Conservation (phyloP, 768 basidiomycete species). For the Macrocybe gigantea region DNA sequence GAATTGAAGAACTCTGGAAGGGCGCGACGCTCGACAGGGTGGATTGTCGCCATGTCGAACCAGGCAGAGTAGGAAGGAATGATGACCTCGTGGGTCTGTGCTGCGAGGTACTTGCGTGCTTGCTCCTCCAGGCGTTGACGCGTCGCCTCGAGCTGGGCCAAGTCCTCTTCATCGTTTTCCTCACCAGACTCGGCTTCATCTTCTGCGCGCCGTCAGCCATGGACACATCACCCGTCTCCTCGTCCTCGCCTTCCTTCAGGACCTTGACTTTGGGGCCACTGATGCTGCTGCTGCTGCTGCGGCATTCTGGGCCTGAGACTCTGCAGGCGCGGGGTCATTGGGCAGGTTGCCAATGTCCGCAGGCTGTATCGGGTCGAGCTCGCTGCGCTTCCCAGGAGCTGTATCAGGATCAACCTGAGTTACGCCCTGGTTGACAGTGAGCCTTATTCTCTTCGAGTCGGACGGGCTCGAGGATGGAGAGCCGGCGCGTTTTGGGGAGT, state of each 20-base stretch:
- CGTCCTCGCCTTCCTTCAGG: conserved; percentile 53
- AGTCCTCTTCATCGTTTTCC: conserved; percentile 82
- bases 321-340: conserved; percentile 26
- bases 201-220: conserved; percentile 76
- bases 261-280: conserved; percentile 34
- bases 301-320: conserved; percentile 26
- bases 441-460: conserved; percentile 54
- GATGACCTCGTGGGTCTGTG: conserved; percentile 95
- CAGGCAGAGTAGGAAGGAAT: conserved; percentile 97
- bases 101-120: conserved; percentile 90
- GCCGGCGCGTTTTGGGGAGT: conserved; percentile 61
- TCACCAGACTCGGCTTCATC: conserved; percentile 76
- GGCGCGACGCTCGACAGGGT: conserved; percentile 86
- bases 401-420: conserved; percentile 71
- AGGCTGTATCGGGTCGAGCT: conserved; percentile 78
- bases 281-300: no score
- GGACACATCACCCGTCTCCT: conserved; percentile 69
- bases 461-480: conserved; percentile 46
- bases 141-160: conserved; percentile 76
- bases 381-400: conserved; percentile 82
- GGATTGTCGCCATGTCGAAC: conserved; percentile 95
- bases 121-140: conserved; percentile 77
- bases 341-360: conserved; percentile 76
- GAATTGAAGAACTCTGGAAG: conserved; percentile 99
- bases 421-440: conserved; percentile 60